A percentile compares a stretch with the other conserved stretches of the same genome.
Evolutionary conservation across 1,284 basidiomycete genomes (phyloP).

Genomic region (Sphaerobolus stellatus): DNA sequence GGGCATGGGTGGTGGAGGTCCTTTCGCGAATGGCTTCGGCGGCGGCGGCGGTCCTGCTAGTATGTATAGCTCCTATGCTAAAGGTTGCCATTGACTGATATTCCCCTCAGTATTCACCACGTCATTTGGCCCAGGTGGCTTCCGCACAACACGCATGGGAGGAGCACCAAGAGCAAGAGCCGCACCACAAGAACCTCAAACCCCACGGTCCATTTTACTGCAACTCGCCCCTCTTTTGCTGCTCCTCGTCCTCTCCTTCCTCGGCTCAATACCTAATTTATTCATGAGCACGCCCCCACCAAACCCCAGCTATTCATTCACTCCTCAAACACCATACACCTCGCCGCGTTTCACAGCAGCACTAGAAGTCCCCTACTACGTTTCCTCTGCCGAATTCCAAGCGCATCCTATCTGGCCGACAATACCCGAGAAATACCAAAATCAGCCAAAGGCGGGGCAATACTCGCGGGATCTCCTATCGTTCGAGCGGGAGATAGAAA

Average conservation of each 20-base stretch:
- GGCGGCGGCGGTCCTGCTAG: constrained; percentile 56
- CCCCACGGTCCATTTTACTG: constrained; percentile 68
- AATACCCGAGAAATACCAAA: constrained; percentile 53
- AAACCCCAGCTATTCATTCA: constrained; percentile 82
- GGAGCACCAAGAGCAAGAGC: constrained; percentile 30
- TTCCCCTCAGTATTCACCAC: constrained; percentile 61
- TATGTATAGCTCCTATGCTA: no score
- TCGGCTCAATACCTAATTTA: constrained; percentile 80
- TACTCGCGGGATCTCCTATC: constrained; percentile 30
- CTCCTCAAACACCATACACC: constrained; percentile 56
- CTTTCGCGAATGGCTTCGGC: constrained; percentile 27
- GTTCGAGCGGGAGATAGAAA: constrained; percentile 74
- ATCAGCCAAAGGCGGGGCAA: constrained; percentile 26
- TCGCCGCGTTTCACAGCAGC: constrained; percentile 65
- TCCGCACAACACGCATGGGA: constrained; percentile 56
- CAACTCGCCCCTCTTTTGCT: constrained; percentile 88
- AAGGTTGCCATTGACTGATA: background rate
- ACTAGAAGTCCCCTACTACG: constrained; percentile 80
- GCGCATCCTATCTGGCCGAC: constrained; percentile 62
- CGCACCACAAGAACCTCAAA: constrained; percentile 35
- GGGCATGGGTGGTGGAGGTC: constrained; percentile 48
- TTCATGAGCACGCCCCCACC: constrained; percentile 67
- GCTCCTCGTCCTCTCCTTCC: constrained; percentile 80
- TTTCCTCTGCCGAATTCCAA: constrained; percentile 79
- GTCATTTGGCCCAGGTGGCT: constrained; percentile 75